Evolutionary conservation across 306 rosid species (phyloP).

Genomic region (Hippophae rhamnoides): DNA sequence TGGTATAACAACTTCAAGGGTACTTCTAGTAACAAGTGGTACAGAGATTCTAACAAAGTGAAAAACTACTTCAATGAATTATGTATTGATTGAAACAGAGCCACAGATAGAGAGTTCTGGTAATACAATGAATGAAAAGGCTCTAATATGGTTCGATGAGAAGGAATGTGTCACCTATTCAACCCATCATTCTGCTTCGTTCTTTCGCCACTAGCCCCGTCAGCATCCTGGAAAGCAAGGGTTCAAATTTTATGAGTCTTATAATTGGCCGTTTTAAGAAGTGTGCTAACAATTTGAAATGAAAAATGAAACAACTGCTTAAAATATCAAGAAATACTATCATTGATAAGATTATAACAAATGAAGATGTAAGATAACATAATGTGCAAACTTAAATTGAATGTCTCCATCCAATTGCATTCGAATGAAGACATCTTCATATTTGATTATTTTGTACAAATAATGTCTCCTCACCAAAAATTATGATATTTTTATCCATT

Average conservation of each 20-base stretch:
- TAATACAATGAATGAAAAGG: background rate
- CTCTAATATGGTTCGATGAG: constrained; percentile 5
- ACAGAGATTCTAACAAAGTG: constrained; percentile 48
- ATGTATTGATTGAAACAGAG: background rate
- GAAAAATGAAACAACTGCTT: background rate
- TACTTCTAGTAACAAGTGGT: constrained; percentile 90
- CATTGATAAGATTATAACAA: too few relatives aligned
- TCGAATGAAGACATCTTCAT: too few relatives aligned
- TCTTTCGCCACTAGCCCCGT: constrained; percentile 42
- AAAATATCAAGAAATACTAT: too few relatives aligned
- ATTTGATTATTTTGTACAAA: too few relatives aligned
- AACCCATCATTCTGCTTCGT: constrained; percentile 59
- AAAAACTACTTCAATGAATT: background rate
- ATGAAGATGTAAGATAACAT: too few relatives aligned
- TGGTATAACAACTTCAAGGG: constrained; percentile 89
- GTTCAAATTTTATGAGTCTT: background rate
- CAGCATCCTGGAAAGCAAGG: constrained; percentile 46
- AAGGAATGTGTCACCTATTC: constrained; percentile 48
- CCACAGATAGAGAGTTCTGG: background rate
- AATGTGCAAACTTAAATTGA: too few relatives aligned
- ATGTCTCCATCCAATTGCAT: too few relatives aligned
- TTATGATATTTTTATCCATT: too few relatives aligned
- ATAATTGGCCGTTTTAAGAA: background rate
- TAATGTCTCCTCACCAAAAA: too few relatives aligned
- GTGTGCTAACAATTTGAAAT: too few relatives aligned